These are phyloP conservation scores for Boletus patriciae DNA, from an alignment of 768 basidiomycete species.

Conservation along the genomic window DNA sequence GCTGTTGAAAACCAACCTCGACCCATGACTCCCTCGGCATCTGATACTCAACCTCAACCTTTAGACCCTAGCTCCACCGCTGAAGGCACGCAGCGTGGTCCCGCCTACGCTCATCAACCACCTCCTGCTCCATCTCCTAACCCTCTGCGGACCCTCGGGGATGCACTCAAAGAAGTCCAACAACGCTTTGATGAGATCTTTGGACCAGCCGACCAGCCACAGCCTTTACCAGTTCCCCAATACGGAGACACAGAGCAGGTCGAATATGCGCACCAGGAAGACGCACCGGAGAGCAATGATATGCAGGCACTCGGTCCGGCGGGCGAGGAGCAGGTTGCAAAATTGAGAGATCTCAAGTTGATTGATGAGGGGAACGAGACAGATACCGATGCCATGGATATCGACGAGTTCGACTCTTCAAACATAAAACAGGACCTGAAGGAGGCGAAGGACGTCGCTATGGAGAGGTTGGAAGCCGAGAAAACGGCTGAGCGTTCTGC, in stretches of 20 bases:
- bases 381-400: conserved; percentile 47
- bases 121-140: conserved; percentile 41
- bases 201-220: conserved; percentile 37
- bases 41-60: conserved; percentile 10
- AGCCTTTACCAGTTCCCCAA: conserved; percentile 37
- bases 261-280: conserved; percentile 63
- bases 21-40: neutral
- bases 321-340: conserved; percentile 78
- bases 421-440: conserved; percentile 26
- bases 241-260: conserved; percentile 49
- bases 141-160: conserved; percentile 78
- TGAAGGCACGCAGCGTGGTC: conserved; percentile 48
- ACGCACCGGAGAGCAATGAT: conserved; percentile 64
- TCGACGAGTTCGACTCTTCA: conserved; percentile 36
- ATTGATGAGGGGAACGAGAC: conserved; percentile 53
- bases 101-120: conserved; percentile 41
- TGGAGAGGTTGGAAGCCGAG: conserved; percentile 29
- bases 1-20: conserved; percentile 9
- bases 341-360: conserved; percentile 77
- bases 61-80: conserved; percentile 36
- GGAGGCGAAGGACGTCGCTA: conserved; percentile 23
- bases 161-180: conserved; percentile 77
- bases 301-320: conserved; percentile 92
- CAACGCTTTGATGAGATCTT: conserved; percentile 85
- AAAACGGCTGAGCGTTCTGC: conserved; percentile 27